These are phyloP conservation scores for Schwanniomyces polymorphus DNA, from an alignment of 805 yeast species.

Conservation along the genomic window DNA sequence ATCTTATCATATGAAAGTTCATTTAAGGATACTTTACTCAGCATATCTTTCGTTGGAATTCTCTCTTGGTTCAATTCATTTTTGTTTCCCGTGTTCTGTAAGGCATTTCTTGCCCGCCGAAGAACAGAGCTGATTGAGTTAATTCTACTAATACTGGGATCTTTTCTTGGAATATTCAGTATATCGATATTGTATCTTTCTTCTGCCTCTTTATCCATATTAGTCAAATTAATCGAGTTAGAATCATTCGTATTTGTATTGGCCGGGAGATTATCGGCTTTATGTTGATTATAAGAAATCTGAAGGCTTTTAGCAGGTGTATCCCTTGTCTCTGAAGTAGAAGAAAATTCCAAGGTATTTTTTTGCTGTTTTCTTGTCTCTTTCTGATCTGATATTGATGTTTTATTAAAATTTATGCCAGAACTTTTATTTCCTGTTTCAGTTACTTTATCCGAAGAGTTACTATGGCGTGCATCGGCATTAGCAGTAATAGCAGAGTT, in stretches of 20 bases:
- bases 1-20: neutral
- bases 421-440: neutral
- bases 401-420: neutral
- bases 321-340: too few species aligned
- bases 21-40: neutral
- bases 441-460: neutral
- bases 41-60: neutral
- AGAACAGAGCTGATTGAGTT: slow-evolving; percentile 6
- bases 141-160: neutral
- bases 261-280: neutral
- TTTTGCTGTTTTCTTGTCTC: too few species aligned
- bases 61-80: neutral
- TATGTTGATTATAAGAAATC: too few species aligned
- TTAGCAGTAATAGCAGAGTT: neutral
- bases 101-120: slow-evolving; percentile 11
- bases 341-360: too few species aligned
- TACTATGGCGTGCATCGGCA: neutral
- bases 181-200: neutral
- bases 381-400: neutral
- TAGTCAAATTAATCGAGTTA: neutral
- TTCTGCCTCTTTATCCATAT: neutral
- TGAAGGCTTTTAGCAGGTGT: too few species aligned
- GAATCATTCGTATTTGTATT: neutral
- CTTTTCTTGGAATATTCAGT: neutral
- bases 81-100: slow-evolving; percentile 1